These are phyloP conservation scores for Adansonia digitata DNA, from an alignment of 345 rosid species.

Conservation along the genomic window DNA sequence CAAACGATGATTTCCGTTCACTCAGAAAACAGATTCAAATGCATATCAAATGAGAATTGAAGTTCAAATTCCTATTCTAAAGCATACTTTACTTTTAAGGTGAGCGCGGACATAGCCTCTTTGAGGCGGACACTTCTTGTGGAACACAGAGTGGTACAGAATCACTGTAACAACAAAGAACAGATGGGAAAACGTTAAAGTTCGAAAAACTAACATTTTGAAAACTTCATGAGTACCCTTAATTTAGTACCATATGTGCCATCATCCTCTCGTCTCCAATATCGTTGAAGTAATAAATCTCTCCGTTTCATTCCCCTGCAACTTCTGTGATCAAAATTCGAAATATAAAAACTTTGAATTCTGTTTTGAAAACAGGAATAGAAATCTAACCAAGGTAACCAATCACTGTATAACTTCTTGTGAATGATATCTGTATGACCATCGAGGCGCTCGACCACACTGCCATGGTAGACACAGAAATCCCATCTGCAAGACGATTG, in stretches of 20 bases:
- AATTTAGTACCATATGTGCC: background rate
- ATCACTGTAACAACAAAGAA: background rate
- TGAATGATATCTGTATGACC: constrained; percentile 87
- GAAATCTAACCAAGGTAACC: constrained; percentile 69
- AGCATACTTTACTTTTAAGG: constrained; percentile 73
- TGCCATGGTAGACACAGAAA: constrained; percentile 64
- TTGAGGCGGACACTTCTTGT: constrained; percentile 29
- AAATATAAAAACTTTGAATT: background rate
- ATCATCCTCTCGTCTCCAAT: constrained; percentile 1
- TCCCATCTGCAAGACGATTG: constrained; percentile 69
- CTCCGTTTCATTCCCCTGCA: constrained; percentile 2
- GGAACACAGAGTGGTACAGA: background rate
- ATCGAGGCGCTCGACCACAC: constrained; percentile 82
- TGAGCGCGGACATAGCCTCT: constrained; percentile 75
- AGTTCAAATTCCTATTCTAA: constrained; percentile 14
- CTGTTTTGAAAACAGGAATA: background rate
- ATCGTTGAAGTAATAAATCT: background rate
- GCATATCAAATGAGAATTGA: background rate
- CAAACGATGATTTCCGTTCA: background rate
- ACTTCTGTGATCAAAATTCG: background rate
- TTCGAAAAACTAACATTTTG: background rate
- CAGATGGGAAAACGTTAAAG: background rate
- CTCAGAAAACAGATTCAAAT: background rate
- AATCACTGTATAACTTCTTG: constrained; percentile 56
- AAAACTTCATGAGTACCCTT: background rate